A percentile compares a stretch with the other conserved stretches of the same genome.
Conservation (phyloP, 331 rosid genomes). For the Dryas integrifolia region DNA sequence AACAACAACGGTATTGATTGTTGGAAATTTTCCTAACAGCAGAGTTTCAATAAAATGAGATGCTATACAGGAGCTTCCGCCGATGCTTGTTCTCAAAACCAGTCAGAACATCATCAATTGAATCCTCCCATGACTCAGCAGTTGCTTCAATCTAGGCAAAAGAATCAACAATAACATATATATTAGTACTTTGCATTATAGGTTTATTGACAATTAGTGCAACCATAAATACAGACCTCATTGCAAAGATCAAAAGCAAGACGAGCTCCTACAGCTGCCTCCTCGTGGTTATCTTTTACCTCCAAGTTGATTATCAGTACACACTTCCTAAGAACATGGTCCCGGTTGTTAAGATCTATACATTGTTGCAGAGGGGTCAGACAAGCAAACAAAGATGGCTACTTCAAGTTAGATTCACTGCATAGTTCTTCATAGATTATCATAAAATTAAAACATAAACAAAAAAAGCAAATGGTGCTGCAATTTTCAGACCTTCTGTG, state of each 20-base stretch:
- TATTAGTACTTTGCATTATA: background rate
- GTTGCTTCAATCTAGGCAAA: constrained; percentile 55
- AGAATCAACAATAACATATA: constrained; percentile 14
- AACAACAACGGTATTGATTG: background rate
- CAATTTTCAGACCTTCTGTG: background rate
- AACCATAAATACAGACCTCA: constrained; percentile 48
- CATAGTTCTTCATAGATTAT: background rate
- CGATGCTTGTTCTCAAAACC: constrained; percentile 76
- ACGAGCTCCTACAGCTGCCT: constrained; percentile 88
- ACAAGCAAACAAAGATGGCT: constrained; percentile 7
- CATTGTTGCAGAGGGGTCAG: constrained; percentile 22
- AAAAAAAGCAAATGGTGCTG: background rate
- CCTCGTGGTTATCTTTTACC: constrained; percentile 97
- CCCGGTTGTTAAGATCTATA: constrained; percentile 80
- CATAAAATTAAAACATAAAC: background rate
- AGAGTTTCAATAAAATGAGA: constrained; percentile 69
- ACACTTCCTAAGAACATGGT: constrained; percentile 61
- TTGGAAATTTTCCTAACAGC: background rate
- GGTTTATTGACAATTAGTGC: background rate
- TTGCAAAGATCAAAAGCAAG: constrained; percentile 77
- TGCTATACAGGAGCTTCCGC: constrained; percentile 65
- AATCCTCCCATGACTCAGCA: constrained; percentile 86
- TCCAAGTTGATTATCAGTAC: constrained; percentile 85
- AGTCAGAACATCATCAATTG: constrained; percentile 66
- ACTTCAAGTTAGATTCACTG: background rate